Conservation (phyloP, 2,329 filamentous ascomycete species). For the Colletotrichum sp. region DNA sequence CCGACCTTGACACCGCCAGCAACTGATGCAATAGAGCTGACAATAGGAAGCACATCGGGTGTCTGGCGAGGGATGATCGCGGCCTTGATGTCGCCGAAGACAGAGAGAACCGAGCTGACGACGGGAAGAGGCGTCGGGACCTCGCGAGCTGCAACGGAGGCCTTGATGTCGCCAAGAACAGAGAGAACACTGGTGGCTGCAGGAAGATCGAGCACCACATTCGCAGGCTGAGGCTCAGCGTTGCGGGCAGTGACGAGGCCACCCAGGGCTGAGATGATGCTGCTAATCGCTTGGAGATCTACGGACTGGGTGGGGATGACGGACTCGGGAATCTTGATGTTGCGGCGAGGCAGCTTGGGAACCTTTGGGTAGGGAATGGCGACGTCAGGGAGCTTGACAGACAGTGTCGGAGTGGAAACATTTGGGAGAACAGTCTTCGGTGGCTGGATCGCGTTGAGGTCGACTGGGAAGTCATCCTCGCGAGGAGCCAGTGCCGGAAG, state of each 20-base stretch:
- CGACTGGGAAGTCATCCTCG: neutral
- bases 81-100: neutral
- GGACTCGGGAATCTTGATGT: neutral
- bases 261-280: neutral
- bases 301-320: neutral
- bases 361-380: neutral
- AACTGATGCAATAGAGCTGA: neutral
- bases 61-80: neutral
- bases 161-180: neutral
- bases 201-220: neutral
- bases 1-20: neutral
- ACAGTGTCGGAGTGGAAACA: neutral
- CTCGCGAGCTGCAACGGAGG: neutral
- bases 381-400: neutral
- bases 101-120: neutral
- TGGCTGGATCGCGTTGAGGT: neutral
- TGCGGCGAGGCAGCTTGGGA: neutral
- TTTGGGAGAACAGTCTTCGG: neutral
- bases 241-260: neutral
- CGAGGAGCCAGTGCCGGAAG: neutral
- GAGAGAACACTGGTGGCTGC: neutral
- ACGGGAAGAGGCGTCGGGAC: neutral
- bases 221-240: neutral
- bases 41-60: neutral
- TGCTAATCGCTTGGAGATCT: neutral